phyloP scores from a whole-genome alignment of 805 yeast species.

The Zygosaccharomyces pseudorouxii region DNA sequence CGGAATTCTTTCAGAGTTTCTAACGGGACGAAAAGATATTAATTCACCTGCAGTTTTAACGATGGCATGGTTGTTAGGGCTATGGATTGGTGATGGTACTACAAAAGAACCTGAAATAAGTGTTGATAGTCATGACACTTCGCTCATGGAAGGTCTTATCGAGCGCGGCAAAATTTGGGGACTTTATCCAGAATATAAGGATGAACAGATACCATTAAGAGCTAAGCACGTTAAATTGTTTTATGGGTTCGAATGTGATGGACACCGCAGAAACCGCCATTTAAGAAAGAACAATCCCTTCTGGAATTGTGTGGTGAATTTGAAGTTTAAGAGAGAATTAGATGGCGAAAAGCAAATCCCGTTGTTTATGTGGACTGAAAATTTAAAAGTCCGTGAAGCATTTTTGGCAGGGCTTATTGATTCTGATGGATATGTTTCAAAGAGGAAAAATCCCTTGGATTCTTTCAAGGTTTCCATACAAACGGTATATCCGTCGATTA shows the following conservation, averaged over 20 bases:
- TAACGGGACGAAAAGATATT: conserved; percentile 29
- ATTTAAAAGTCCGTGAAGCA: conserved; percentile 40
- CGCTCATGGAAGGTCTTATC: conserved; percentile 25
- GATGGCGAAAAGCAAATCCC: conserved; percentile 36
- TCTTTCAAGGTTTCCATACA: conserved; percentile 30
- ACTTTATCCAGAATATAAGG: conserved; percentile 21
- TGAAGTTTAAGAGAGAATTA: conserved; percentile 23
- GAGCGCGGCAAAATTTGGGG: conserved; percentile 29
- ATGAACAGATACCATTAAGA: conserved; percentile 19
- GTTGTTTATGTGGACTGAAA: conserved; percentile 33
- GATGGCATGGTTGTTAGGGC: conserved; percentile 40
- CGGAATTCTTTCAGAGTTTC: conserved; percentile 29
- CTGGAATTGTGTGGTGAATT: conserved; percentile 28
- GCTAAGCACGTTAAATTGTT: conserved; percentile 26
- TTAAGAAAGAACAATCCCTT: conserved; percentile 30
- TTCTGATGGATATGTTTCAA: conserved; percentile 35
- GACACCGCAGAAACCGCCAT: conserved; percentile 14
- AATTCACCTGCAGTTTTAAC: conserved; percentile 23
- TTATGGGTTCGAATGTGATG: conserved; percentile 17
- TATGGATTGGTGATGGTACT: conserved; percentile 39
- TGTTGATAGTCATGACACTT: conserved; percentile 29
- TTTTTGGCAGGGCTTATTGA: conserved; percentile 45
- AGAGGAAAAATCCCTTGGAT: conserved; percentile 16
- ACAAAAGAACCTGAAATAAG: conserved; percentile 30
- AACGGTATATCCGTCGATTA: conserved; percentile 32